phyloP scores from a whole-genome alignment of 495 filamentous ascomycete genomes.

The Penicillium parvum region DNA sequence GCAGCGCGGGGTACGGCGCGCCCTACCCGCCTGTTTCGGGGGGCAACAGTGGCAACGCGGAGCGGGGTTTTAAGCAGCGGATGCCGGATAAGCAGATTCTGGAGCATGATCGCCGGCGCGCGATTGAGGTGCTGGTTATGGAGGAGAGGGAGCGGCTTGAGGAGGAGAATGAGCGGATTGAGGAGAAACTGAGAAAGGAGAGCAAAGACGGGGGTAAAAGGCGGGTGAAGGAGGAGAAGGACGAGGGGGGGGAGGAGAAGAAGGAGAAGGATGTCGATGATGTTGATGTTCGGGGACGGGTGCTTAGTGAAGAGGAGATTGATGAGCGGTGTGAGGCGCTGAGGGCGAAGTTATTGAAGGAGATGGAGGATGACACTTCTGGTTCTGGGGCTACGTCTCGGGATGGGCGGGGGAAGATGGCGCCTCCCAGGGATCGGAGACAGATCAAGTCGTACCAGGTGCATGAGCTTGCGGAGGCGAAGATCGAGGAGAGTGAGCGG shows the following conservation, averaged over 20 bases:
- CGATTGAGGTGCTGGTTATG: constrained; percentile 87
- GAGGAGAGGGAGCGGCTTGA: constrained; percentile 86
- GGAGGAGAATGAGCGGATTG: constrained; percentile 62
- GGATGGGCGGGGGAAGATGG: constrained; percentile 2
- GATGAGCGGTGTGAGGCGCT: constrained; percentile 35
- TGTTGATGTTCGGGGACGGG: no score
- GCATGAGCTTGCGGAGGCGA: constrained; percentile 92
- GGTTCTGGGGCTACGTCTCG: constrained; percentile 3
- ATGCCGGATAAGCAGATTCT: constrained; percentile 88
- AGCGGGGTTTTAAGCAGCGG: constrained; percentile 70
- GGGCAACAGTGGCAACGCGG: constrained; percentile 15
- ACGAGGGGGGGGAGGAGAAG: constrained; percentile 70
- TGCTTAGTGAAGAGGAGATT: constrained; percentile 35
- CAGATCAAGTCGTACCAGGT: constrained; percentile 87
- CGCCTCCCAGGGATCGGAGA: constrained; percentile 33
- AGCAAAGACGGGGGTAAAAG: constrained; percentile 51
- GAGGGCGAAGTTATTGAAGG: constrained; percentile 24
- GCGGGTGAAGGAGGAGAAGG: constrained; percentile 59
- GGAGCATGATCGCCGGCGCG: constrained; percentile 84
- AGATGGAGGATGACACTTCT: constrained; percentile 26
- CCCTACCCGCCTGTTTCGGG: constrained; percentile 49
- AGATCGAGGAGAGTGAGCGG: constrained; percentile 92
- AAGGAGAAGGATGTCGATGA: constrained; percentile 58
- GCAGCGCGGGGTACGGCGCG: constrained; percentile 49
- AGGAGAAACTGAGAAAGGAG: constrained; percentile 18